Conservation (phyloP, 345 rosid species). For the Linum trigynum region DNA sequence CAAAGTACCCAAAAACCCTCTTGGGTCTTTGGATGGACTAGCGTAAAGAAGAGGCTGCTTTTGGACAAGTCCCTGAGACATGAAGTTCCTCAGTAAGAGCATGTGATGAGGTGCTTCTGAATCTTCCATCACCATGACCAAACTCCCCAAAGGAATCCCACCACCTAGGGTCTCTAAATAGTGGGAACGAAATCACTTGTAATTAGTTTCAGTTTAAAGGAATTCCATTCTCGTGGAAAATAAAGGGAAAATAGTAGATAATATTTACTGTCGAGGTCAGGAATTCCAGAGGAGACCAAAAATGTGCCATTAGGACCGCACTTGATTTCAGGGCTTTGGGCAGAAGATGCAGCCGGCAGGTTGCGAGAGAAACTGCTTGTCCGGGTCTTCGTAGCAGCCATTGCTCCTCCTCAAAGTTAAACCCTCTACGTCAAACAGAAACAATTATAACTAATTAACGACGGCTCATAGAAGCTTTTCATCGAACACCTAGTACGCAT, state of each 20-base stretch:
- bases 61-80: slow-evolving; percentile 93
- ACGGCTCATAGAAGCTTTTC: neutral
- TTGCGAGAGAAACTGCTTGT: slow-evolving; percentile 79
- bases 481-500: neutral
- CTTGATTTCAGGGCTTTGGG: slow-evolving; percentile 60
- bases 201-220: too few relatives aligned
- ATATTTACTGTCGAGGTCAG: slow-evolving; percentile 78
- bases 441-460: too few relatives aligned
- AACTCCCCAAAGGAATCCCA: slow-evolving; percentile 72
- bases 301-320: slow-evolving; percentile 74
- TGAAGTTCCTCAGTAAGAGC: slow-evolving; percentile 83
- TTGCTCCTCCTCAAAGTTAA: neutral
- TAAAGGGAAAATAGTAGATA: neutral
- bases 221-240: neutral
- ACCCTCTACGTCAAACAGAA: too few relatives aligned
- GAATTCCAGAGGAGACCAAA: slow-evolving; percentile 66
- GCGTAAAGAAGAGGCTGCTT: slow-evolving; percentile 74
- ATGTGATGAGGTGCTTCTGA: slow-evolving; percentile 97
- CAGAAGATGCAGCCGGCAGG: slow-evolving; percentile 26
- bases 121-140: slow-evolving; percentile 95
- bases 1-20: slow-evolving; percentile 80
- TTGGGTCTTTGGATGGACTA: slow-evolving; percentile 71
- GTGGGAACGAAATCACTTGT: neutral
- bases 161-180: slow-evolving; percentile 70
- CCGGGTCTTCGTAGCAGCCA: slow-evolving; percentile 63